phyloP scores from a whole-genome alignment of 257 asterid genomes.

The Paulownia fortunei region DNA sequence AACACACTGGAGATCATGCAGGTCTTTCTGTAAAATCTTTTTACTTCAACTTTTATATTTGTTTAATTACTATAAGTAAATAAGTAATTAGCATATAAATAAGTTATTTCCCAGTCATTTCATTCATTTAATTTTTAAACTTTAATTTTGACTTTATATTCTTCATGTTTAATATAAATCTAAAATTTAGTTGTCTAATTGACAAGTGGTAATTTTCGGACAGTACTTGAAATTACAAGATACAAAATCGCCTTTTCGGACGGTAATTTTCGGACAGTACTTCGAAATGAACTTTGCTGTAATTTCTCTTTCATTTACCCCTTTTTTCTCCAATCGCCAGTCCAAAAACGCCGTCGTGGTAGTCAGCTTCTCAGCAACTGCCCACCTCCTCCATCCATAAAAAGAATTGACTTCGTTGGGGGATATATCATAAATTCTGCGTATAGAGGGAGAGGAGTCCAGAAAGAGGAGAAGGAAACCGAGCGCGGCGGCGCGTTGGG shows the following conservation, averaged over 20 bases:
- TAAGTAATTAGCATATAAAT: too few species aligned
- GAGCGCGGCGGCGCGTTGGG: conserved; percentile 39
- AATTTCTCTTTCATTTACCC: conserved; percentile 6
- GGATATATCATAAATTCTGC: conserved; percentile 3
- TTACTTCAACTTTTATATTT: too few species aligned
- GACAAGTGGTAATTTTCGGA: conserved; percentile 31
- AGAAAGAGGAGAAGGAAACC: conserved; percentile 22
- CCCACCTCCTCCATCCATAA: background rate
- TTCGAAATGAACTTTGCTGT: background rate
- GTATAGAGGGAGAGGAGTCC: conserved; percentile 18
- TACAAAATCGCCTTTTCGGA: too few species aligned
- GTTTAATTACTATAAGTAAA: too few species aligned
- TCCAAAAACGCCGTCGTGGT: conserved; percentile 41
- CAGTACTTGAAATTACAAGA: background rate
- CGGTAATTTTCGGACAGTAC: too few species aligned
- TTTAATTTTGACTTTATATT: too few species aligned
- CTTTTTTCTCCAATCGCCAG: conserved; percentile 20
- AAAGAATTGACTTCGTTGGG: background rate
- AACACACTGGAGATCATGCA: too few species aligned
- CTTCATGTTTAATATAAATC: too few species aligned
- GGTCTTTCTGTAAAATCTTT: too few species aligned
- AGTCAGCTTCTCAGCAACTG: conserved; percentile 27
- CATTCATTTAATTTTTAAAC: too few species aligned
- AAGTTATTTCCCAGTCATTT: too few species aligned
- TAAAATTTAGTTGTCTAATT: background rate